Evolutionary conservation across 2,329 filamentous ascomycete species (phyloP), one percentile per base, ranked within the genome.

Genomic region (Exophiala viscosa): DNA sequence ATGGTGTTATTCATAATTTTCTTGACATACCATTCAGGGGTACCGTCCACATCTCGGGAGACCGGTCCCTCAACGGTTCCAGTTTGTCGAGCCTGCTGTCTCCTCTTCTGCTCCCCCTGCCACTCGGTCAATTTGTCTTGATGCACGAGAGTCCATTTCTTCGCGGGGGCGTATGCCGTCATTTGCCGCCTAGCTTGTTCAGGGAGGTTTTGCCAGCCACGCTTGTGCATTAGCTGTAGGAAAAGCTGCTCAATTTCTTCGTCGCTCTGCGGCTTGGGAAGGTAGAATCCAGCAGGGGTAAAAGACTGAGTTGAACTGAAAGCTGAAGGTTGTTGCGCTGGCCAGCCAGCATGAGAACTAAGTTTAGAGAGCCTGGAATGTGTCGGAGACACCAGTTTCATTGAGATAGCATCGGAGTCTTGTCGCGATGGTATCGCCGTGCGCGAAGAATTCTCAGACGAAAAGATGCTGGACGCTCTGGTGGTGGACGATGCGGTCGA

Each of bases 71-170:
- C 81, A 48, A 79, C 76, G 61, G 85, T 87, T 60, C 88, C 83
- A 5, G 87, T 84, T 54, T 78, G 79, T 56, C 86, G 84, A 33
- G 86, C 83, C 48, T 88, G 87, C 64, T 86, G 82, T 62, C 88
- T 80, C 62, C 91, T 84, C 72, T 92, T 96, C 72, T 96, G 90
- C 67, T 97, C 92, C 38, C 90, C 90, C 75, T 97, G 91, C 80
- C 86, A 88, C 71, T 97, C 92, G 5, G 90, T 89, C 63, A 99
- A 78, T 57, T 89, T 86, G 73, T 99, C 93, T 72, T 99, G 92
- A 69, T 97, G 87, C 46, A 99, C 87, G 54, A 99, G 76, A 1
- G 90, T 96, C 93, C 93, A 99, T 73, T 97, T 99, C 78, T 97
- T 97, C 60, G 85, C 83, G 7, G 93, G 82, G 11, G 91, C 89